Evolutionary conservation across 208 protist genomes (phyloP), one percentile per base, ranked within the genome.

Genomic region (Trypanosoma caninum): DNA sequence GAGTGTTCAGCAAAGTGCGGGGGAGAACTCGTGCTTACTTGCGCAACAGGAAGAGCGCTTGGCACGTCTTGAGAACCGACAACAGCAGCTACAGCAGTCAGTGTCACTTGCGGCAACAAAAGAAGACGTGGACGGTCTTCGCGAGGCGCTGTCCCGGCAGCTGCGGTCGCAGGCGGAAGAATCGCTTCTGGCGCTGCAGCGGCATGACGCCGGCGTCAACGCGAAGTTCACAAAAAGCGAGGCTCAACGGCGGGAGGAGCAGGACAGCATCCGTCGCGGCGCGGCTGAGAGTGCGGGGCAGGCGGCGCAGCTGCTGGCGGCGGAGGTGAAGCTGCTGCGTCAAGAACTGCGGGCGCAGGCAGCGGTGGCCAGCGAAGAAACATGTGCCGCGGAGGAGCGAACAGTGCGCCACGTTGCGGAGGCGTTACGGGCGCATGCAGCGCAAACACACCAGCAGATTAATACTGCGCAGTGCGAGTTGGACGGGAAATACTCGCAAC

Each of bases 61-160:
- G n/a, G 34, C 11, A 4, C 42, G 28, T 16, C 40, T 69, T 2
- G 71, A 79, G 18, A 44, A 65, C 20, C 71, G 76, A 20, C 27
- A 77, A 3, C 38, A 38, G 20, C 10, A 69, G 16, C 18, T 69
- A n/a, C 23, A 47, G 14, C 44, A 55, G 35, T 45, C 35, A 3
- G 3, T 66, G 20, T 48, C 37, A 18, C 40, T n/a, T 18, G 20
- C 22, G 9, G 3, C 47, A 38, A 37, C 34, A 3, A 8, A 18
- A 27, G n/a, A 47, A 1, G 59, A 65, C 37, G 3, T 56, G 20
- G 34, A 55, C 7, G 13, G 13, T 16, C 47, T 65, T 5, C 44
- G 35, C 14, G 22, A 13, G 16, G 37, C 31, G 4, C 4, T 65
- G 5, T 37, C 11, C 2, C 31, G 56, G 20, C 23, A 46, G n/a